Percentiles rank a stretch among this genome's conserved stretches.
These are phyloP conservation scores for Inga laurina DNA, from an alignment of 306 rosid genomes.

Conservation along the genomic window DNA sequence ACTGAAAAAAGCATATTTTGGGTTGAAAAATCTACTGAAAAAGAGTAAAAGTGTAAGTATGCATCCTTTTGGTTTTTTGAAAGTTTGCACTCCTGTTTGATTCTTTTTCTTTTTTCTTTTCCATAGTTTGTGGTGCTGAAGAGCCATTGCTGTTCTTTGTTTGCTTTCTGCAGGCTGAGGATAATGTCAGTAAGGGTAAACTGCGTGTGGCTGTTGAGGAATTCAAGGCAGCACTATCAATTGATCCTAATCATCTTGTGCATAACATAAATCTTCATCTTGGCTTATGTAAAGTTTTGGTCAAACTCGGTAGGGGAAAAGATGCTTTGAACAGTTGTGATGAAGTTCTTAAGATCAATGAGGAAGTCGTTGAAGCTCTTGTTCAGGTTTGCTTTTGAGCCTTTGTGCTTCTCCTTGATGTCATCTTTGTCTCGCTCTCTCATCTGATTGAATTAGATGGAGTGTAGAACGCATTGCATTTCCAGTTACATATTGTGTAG, in stretches of 20 bases:
- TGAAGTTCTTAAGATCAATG: slow-evolving; percentile 80
- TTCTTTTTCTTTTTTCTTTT: slow-evolving; percentile 24
- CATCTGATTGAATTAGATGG: slow-evolving; percentile 15
- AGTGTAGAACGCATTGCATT: not conserved
- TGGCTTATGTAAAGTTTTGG: slow-evolving; percentile 84
- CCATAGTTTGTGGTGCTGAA: slow-evolving; percentile 27
- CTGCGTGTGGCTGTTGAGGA: slow-evolving; percentile 90
- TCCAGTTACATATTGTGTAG: slow-evolving; percentile 4
- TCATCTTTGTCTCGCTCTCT: slow-evolving; percentile 3
- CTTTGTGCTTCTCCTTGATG: slow-evolving; percentile 21
- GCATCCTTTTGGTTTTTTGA: not conserved
- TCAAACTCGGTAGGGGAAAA: slow-evolving; percentile 95
- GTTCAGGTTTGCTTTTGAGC: slow-evolving; percentile 66
- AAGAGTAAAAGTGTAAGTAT: slow-evolving; percentile 83
- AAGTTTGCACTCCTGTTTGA: slow-evolving; percentile 1
- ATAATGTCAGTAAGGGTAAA: slow-evolving; percentile 86
- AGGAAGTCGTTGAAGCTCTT: slow-evolving; percentile 82
- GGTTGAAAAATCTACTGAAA: slow-evolving; percentile 89
- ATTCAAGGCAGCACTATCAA: slow-evolving; percentile 70
- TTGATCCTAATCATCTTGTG: slow-evolving; percentile 85
- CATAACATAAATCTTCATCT: slow-evolving; percentile 95
- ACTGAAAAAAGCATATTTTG: slow-evolving; percentile 93
- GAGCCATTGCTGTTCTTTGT: slow-evolving; percentile 25
- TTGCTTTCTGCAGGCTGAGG: slow-evolving; percentile 75
- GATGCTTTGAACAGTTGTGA: slow-evolving; percentile 85